phyloP scores from a whole-genome alignment of 345 rosid species.

The Ceriops zippeliana region DNA sequence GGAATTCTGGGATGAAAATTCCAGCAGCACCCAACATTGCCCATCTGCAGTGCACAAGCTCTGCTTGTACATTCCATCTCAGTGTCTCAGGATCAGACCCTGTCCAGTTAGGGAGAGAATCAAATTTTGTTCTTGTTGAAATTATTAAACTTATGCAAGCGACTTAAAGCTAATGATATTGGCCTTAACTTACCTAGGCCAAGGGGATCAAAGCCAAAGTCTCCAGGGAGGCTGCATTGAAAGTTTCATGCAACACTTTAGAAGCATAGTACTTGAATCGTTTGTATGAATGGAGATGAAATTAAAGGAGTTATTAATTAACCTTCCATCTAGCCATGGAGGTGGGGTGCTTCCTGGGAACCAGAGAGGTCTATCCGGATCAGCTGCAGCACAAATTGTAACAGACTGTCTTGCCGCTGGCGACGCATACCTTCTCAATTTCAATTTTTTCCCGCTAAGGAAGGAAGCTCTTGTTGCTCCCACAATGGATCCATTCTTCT shows the following conservation, averaged over 20 bases:
- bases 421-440: constrained; percentile 34
- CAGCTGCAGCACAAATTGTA: constrained; percentile 52
- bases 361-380: constrained; percentile 91
- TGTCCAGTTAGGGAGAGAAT: constrained; percentile 17
- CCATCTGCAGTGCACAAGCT: constrained; percentile 94
- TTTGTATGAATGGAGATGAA: not conserved
- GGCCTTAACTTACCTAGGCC: constrained; percentile 61
- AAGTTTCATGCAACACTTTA: constrained; percentile 5
- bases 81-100: constrained; percentile 91
- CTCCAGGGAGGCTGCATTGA: constrained; percentile 78
- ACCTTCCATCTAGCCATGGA: constrained; percentile 91
- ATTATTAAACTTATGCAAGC: not conserved
- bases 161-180: not conserved
- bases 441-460: constrained; percentile 71
- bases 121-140: not conserved
- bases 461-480: constrained; percentile 55
- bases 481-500: constrained; percentile 46
- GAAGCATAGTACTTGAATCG: not conserved
- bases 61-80: constrained; percentile 85
- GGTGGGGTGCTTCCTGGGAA: constrained; percentile 99
- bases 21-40: constrained; percentile 98
- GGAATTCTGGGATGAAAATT: constrained; percentile 89
- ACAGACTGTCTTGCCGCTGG: constrained; percentile 33
- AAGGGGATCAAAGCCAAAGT: constrained; percentile 92
- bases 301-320: not conserved